Conservation (phyloP, 2,329 filamentous ascomycete genomes). For the Microsporum canis region DNA sequence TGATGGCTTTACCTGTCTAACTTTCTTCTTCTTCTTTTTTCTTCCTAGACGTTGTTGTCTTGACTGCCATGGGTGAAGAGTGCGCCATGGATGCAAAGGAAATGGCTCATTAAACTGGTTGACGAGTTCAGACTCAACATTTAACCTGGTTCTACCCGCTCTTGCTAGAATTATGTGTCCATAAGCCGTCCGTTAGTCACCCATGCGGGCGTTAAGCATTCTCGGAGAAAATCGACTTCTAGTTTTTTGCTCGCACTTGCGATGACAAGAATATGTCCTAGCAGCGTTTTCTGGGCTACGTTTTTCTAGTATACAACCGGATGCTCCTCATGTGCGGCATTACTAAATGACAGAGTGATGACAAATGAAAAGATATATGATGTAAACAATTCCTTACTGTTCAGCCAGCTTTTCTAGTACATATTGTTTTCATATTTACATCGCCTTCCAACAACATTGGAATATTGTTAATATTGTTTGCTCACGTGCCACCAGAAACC, state of each 20-base stretch:
- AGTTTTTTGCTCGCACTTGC: not conserved
- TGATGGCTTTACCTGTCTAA: slow-evolving; percentile 10
- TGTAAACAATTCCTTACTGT: not conserved
- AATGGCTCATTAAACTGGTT: slow-evolving; percentile 43
- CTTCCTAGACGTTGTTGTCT: slow-evolving; percentile 70
- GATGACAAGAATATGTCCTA: not conserved
- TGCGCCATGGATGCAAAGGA: slow-evolving; percentile 88
- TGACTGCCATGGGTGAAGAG: slow-evolving; percentile 95
- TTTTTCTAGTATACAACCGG: slow-evolving; percentile 1
- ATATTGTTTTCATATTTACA: not conserved
- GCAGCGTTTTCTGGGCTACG: not conserved
- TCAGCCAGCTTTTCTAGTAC: not conserved
- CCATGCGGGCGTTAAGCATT: not conserved
- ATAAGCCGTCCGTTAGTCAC: not conserved
- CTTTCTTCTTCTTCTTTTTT: not conserved
- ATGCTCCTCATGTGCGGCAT: not conserved
- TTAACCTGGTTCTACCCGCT: not conserved
- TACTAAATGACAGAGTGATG: slow-evolving; percentile 2
- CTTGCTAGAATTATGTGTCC: slow-evolving; percentile 4
- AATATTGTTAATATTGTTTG: not conserved
- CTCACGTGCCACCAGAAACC: not conserved
- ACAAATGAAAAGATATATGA: slow-evolving; percentile 3
- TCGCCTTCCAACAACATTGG: not conserved
- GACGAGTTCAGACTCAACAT: not conserved
- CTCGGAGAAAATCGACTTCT: not conserved